Evolutionary conservation across 495 filamentous ascomycete species (phyloP).

Genomic region (Xylaria intraflava): DNA sequence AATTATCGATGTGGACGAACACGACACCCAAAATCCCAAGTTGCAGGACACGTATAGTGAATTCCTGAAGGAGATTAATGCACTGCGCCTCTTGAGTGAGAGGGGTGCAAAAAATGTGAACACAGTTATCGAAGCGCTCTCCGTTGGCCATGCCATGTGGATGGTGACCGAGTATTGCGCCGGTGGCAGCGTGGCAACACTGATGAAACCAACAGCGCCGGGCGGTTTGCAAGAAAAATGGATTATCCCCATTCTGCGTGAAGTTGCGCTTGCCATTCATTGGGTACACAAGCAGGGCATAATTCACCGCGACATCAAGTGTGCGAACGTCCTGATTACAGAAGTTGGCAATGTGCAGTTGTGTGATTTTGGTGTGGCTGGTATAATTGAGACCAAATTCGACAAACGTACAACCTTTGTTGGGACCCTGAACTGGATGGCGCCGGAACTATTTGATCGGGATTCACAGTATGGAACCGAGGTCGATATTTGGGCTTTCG

Average conservation of each 20-base stretch:
- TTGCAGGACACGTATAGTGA: conserved; percentile 76
- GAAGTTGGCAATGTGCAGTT: conserved; percentile 83
- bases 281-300: conserved; percentile 88
- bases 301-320: conserved; percentile 95
- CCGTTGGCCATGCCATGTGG: conserved; percentile 85
- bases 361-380: conserved; percentile 94
- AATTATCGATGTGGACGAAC: conserved; percentile 88
- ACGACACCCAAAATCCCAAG: conserved; percentile 66
- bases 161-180: conserved; percentile 93
- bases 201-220: conserved; percentile 60
- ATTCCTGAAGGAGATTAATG: conserved; percentile 81
- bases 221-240: conserved; percentile 78
- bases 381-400: conserved; percentile 70
- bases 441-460: conserved; percentile 70
- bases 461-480: conserved; percentile 54
- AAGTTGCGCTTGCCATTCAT: conserved; percentile 75
- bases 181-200: conserved; percentile 87
- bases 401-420: conserved; percentile 91
- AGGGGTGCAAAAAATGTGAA: conserved; percentile 86
- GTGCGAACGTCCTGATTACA: conserved; percentile 85
- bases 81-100: conserved; percentile 77
- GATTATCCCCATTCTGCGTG: conserved; percentile 82
- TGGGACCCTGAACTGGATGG: conserved; percentile 96
- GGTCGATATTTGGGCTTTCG: conserved; percentile 95
- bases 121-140: conserved; percentile 76